Evolutionary conservation across 1,284 basidiomycete genomes (phyloP).

Genomic region (Microbotryum scabiosae): DNA sequence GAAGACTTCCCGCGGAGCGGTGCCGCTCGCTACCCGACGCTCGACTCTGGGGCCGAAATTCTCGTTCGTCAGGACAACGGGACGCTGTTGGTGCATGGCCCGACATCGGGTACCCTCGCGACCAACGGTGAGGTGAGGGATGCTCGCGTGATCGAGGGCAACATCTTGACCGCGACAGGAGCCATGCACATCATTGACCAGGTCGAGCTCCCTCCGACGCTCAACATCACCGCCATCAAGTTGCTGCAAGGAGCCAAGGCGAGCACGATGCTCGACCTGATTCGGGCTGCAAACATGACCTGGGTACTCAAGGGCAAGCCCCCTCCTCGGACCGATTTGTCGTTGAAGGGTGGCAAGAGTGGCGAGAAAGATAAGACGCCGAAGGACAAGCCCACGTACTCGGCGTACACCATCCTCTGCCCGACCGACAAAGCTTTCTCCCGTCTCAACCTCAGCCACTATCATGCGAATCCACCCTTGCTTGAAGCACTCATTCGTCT

Average conservation of each 20-base stretch:
- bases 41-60: constrained; percentile 42
- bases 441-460: constrained; percentile 68
- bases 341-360: constrained; percentile 4
- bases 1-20: constrained; percentile 46
- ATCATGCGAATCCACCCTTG: constrained; percentile 55
- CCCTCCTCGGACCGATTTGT: constrained; percentile 46
- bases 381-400: constrained; percentile 29
- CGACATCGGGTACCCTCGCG: constrained; percentile 52
- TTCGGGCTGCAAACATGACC: constrained; percentile 71
- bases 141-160: constrained; percentile 39
- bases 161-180: constrained; percentile 78
- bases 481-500: constrained; percentile 69
- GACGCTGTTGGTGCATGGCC: constrained; percentile 30
- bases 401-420: constrained; percentile 68
- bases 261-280: constrained; percentile 71
- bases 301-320: constrained; percentile 81
- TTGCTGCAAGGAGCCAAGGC: constrained; percentile 74
- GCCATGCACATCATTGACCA: constrained; percentile 80
- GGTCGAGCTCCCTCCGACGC: constrained; percentile 71
- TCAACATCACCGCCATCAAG: constrained; percentile 78
- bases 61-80: constrained; percentile 34
- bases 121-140: constrained; percentile 32
- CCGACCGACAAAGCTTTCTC: constrained; percentile 90
- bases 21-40: constrained; percentile 34
- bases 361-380: constrained; percentile 5